phyloP scores from a whole-genome alignment of 192 early-diverging fungal species.

The Diversispora eburnea region DNA sequence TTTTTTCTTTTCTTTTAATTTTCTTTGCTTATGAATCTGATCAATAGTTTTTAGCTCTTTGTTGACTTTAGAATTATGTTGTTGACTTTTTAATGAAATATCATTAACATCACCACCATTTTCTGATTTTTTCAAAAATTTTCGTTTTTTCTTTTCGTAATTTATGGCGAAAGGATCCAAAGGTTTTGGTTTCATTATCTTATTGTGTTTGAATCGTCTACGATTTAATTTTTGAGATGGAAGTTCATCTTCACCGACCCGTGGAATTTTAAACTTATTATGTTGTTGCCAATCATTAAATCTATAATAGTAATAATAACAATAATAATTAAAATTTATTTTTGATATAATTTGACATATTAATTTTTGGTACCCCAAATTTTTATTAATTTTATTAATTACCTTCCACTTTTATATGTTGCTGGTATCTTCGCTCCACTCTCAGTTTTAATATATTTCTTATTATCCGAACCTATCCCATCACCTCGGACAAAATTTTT shows the following conservation, averaged over 20 bases:
- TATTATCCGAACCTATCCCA: constrained; percentile 91
- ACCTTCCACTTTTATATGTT: constrained; percentile 79
- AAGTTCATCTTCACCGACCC: constrained; percentile 84
- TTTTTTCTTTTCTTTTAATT: constrained; percentile 16
- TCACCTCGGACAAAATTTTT: constrained; percentile 81
- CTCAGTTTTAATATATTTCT: constrained; percentile 91
- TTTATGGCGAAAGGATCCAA: constrained; percentile 62
- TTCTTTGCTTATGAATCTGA: constrained; percentile 21
- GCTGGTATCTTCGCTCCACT: constrained; percentile 87
- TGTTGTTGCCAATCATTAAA: constrained; percentile 92
- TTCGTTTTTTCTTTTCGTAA: constrained; percentile 64
- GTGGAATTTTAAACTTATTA: constrained; percentile 75
- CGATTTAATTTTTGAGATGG: constrained; percentile 42
- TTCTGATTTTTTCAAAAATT: not conserved
- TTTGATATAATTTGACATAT: not conserved
- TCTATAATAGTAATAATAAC: constrained; percentile 32
- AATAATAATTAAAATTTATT: not conserved
- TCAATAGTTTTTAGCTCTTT: constrained; percentile 24
- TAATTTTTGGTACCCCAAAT: constrained; percentile 4
- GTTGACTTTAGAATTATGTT: not conserved
- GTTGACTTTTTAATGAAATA: not conserved
- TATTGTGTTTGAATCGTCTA: constrained; percentile 76
- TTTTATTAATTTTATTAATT: not conserved
- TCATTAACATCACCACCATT: not conserved
- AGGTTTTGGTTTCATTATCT: constrained; percentile 64